Evolutionary conservation across 352 stramenopile species (phyloP), one percentile per base, ranked within the genome.

Genomic region (Globisporangium viniferum): DNA sequence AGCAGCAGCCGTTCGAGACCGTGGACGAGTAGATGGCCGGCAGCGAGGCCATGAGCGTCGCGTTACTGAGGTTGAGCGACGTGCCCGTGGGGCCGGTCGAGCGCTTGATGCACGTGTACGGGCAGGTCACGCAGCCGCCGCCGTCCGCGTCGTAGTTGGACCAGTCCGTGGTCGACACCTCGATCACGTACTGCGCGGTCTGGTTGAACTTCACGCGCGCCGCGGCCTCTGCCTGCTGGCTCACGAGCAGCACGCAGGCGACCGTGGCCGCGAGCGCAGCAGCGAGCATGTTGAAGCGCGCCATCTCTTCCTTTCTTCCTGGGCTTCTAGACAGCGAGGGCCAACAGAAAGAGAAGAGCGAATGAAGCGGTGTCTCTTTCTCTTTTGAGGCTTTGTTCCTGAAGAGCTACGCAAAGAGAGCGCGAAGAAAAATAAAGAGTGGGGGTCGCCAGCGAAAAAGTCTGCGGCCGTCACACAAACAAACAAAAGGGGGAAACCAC

Each of bases 91-190:
- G 90, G 51, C 85, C 88, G 31, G 81, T 89, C 7, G 76, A 73
- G 27, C 79, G 85, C 56, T 85, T 82, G 49, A 96, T 80, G 68
- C 88, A 96, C 60, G 88, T 94, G 78, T 94, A 96, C 1, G 88
- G 88, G 48, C 88, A 96, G 56, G 88, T 96, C 44, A 94, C 85
- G 67, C 88, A 94, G 63, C 88, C 88, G 56, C 88, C 80, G 48
- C 75, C 84, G n/a, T 93, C 84, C 6, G 73, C 35, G 41, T 86
- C 82, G 77, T 91, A 93, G 77, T 96, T 96, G 69, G 79, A 90
- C 88, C 88, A 96, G 64, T 91, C 82, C 20, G 72, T 76, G 56
- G 87, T 90, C 36, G 59, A 73, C 62, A 94, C 88, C 27, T 92
- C 83, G 71, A 94, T 87, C 55, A 73, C 59, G 75, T 90, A 94